phyloP scores from a whole-genome alignment of 2,329 filamentous ascomycete species.

The Stachybotrys echinatus region DNA sequence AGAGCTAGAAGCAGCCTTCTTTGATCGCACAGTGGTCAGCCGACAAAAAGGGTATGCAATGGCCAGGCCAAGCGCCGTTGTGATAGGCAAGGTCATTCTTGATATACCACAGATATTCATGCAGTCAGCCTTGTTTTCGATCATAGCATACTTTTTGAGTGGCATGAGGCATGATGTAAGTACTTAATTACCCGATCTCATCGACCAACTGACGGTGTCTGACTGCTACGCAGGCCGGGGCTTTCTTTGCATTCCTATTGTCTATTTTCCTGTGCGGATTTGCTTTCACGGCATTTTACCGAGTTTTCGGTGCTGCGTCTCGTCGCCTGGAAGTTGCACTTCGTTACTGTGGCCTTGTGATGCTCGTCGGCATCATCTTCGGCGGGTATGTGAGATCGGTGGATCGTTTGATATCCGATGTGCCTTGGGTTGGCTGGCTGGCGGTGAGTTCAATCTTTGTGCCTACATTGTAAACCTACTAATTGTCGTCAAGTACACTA shows the following conservation, averaged over 20 bases:
- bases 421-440: constrained; percentile 6
- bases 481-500: not conserved
- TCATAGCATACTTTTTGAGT: constrained; percentile 3
- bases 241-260: constrained; percentile 2
- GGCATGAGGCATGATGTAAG: constrained; percentile 4
- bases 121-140: not conserved
- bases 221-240: not conserved
- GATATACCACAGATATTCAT: constrained; percentile 1
- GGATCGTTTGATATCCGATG: constrained; percentile 1
- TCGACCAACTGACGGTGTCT: not conserved
- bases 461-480: not conserved
- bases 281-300: constrained; percentile 22
- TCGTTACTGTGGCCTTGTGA: not conserved
- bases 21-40: constrained; percentile 4
- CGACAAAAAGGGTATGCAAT: constrained; percentile 5
- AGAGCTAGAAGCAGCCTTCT: constrained; percentile 2
- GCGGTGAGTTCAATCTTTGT: not conserved
- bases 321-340: constrained; percentile 14
- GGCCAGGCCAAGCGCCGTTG: constrained; percentile 4
- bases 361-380: constrained; percentile 3
- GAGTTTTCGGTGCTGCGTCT: constrained; percentile 24
- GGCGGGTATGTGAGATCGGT: constrained; percentile 6
- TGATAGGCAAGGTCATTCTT: constrained; percentile 3
- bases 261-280: constrained; percentile 18
- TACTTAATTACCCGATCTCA: not conserved